These are phyloP conservation scores for Bolboschoenus planiculmis DNA, from an alignment of 176 grass and related monocot species.

Conservation along the genomic window DNA sequence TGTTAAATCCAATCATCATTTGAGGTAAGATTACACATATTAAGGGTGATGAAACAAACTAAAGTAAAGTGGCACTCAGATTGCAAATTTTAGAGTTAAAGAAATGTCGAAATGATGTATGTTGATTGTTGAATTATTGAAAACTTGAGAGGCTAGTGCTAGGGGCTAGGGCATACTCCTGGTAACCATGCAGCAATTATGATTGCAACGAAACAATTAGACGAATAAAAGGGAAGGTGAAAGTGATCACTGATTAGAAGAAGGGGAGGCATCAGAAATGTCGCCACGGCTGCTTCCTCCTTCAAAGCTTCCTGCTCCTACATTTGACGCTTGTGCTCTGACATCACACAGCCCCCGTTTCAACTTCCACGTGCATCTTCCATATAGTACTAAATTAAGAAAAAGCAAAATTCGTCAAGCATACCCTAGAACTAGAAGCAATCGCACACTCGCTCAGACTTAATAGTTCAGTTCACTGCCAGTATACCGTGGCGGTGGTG, in stretches of 20 bases:
- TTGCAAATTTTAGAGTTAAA: not conserved
- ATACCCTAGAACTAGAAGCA: not conserved
- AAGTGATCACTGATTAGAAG: constrained; percentile 35
- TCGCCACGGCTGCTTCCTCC: constrained; percentile 28
- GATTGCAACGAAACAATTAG: not conserved
- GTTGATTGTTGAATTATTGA: not conserved
- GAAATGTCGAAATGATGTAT: not conserved
- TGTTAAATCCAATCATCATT: not conserved
- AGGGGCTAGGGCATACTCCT: not conserved
- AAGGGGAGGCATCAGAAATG: constrained; percentile 31
- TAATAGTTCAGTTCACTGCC: not conserved
- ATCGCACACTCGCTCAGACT: not conserved
- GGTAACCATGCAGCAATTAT: not conserved
- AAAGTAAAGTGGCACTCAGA: not conserved
- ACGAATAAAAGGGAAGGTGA: not conserved
- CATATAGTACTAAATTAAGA: constrained; percentile 28
- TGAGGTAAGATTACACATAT: not conserved
- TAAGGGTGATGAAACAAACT: not conserved
- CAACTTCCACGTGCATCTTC: constrained; percentile 23
- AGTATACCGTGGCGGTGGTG: not conserved
- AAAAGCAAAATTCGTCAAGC: not conserved
- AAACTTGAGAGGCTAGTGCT: not conserved
- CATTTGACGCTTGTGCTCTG: constrained; percentile 59
- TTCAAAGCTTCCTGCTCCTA: constrained; percentile 57
- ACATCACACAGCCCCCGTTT: constrained; percentile 27